Conservation (phyloP, 768 basidiomycete genomes). For the Termitomyces bulborhizus region DNA sequence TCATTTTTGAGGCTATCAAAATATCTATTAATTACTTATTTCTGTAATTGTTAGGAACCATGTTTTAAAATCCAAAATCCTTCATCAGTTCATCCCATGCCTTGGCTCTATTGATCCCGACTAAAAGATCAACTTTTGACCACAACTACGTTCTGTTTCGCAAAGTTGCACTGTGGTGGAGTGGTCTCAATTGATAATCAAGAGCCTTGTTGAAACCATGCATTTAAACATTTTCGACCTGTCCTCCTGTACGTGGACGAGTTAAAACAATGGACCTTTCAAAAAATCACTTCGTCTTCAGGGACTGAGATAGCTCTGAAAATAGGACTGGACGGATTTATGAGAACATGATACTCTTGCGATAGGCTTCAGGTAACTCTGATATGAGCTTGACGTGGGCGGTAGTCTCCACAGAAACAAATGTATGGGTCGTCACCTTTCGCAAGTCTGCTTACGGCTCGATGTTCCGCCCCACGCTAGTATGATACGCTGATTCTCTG, state of each 20-base stretch:
- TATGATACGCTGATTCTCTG: no score
- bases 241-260: constrained; percentile 10
- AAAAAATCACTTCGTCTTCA: constrained; percentile 17
- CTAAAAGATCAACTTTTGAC: no score
- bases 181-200: no score
- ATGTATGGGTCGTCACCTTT: neutral
- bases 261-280: constrained; percentile 18
- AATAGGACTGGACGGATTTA: constrained; percentile 18
- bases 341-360: constrained; percentile 14
- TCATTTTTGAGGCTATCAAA: no score
- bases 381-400: constrained; percentile 14
- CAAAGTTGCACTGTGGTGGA: no score
- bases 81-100: no score
- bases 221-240: neutral
- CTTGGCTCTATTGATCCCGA: no score
- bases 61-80: constrained; percentile 9
- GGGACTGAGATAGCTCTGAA: constrained; percentile 14
- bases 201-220: no score
- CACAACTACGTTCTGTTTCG: no score
- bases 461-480: no score
- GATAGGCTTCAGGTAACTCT: neutral
- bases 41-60: neutral
- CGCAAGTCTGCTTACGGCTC: no score
- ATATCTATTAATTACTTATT: no score
- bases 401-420: constrained; percentile 17